A percentile compares a stretch with the other conserved stretches of the same genome.
Conservation (phyloP, 208 protist species). For the Trypanosoma cruzi region DNA sequence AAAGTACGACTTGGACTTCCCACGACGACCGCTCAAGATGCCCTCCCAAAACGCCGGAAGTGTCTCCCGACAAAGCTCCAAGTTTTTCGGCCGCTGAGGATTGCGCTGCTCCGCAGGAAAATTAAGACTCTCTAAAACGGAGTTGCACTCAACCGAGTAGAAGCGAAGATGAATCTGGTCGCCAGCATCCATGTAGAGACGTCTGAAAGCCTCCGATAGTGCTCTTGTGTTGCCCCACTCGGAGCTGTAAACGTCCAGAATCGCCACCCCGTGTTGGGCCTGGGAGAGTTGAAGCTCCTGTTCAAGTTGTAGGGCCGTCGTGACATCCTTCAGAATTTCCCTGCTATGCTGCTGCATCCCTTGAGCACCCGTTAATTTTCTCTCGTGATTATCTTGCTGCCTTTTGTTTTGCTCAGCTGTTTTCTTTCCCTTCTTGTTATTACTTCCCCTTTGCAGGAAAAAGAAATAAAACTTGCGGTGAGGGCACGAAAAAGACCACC, state of each 20-base stretch:
- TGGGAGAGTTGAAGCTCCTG: slow-evolving; percentile 76
- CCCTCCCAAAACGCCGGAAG: slow-evolving; percentile 56
- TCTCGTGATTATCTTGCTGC: not conserved
- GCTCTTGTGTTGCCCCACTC: slow-evolving; percentile 90
- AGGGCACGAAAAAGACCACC: no score
- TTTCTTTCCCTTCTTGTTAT: not conserved
- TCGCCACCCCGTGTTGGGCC: slow-evolving; percentile 79
- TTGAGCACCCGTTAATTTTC: not conserved
- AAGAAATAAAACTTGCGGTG: no score
- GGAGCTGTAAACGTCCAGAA: slow-evolving; percentile 88
- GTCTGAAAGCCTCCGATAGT: slow-evolving; percentile 84
- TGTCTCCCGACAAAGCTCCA: slow-evolving; percentile 65
- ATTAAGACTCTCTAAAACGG: slow-evolving; percentile 70
- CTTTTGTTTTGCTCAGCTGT: not conserved
- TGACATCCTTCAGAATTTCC: slow-evolving; percentile 87
- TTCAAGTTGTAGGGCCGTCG: slow-evolving; percentile 65
- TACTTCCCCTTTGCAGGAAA: no score
- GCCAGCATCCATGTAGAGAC: slow-evolving; percentile 78
- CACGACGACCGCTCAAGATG: slow-evolving; percentile 57
- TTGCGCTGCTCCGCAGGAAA: slow-evolving; percentile 45
- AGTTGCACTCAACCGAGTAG: slow-evolving; percentile 86
- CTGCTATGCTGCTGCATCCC: slow-evolving; percentile 45
- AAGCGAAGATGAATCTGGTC: slow-evolving; percentile 82
- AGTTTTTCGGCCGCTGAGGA: slow-evolving; percentile 19
- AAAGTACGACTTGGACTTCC: slow-evolving; percentile 89